Evolutionary conservation across 2,329 filamentous ascomycete genomes (phyloP).

Genomic region (Colletotrichum caudatum): DNA sequence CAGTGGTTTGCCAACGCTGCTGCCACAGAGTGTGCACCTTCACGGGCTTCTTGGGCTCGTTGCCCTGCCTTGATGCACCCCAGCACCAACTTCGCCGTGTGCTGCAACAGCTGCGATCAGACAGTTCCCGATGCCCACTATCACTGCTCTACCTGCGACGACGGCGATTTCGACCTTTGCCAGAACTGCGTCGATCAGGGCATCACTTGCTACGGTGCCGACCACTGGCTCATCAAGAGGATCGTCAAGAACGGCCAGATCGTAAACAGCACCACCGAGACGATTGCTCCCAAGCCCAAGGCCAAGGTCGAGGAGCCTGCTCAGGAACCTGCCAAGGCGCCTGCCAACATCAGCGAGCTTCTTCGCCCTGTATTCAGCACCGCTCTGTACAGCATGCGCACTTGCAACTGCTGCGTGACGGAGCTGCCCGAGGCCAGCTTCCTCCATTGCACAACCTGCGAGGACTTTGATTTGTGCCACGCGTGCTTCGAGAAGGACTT

Average conservation of each 20-base stretch:
- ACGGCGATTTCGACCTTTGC: constrained; percentile 95
- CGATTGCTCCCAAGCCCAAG: constrained; percentile 73
- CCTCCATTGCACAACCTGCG: constrained; percentile 85
- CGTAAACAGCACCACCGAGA: constrained; percentile 87
- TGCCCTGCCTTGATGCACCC: constrained; percentile 41
- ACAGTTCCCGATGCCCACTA: constrained; percentile 87
- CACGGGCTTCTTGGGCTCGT: constrained; percentile 25
- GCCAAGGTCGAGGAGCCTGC: constrained; percentile 46
- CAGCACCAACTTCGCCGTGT: constrained; percentile 78
- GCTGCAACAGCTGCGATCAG: constrained; percentile 90
- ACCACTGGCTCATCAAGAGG: constrained; percentile 96
- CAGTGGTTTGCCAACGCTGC: constrained; percentile 49
- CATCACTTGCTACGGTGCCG: constrained; percentile 79
- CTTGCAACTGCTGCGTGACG: constrained; percentile 75
- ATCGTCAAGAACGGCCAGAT: constrained; percentile 82
- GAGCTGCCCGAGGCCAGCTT: constrained; percentile 83
- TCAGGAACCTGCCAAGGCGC: constrained; percentile 43
- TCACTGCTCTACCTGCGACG: constrained; percentile 93
- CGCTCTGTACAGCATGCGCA: constrained; percentile 62
- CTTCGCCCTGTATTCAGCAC: constrained; percentile 32
- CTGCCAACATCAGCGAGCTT: constrained; percentile 29
- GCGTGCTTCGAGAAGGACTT: constrained; percentile 79
- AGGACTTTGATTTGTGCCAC: constrained; percentile 93
- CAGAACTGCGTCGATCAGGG: constrained; percentile 80
- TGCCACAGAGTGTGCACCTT: constrained; percentile 12